phyloP scores from a whole-genome alignment of 2,329 filamentous ascomycete species.

The Diatrype stigma region DNA sequence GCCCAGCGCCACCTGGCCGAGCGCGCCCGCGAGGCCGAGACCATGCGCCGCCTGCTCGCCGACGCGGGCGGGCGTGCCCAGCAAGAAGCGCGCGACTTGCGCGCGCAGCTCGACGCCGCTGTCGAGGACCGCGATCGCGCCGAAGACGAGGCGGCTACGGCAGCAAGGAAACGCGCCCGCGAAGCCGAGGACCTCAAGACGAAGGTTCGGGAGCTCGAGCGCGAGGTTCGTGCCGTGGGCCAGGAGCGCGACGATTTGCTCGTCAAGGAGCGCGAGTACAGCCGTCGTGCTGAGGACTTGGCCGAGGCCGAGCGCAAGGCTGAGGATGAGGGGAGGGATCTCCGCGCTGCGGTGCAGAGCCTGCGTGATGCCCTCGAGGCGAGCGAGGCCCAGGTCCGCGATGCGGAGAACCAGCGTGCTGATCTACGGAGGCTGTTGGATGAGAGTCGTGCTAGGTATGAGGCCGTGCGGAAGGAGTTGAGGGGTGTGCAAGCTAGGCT shows the following conservation, averaged over 20 bases:
- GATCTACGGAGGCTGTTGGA: constrained; percentile 75
- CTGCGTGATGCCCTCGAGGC: constrained; percentile 79
- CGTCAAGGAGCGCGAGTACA: constrained; percentile 68
- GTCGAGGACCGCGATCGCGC: constrained; percentile 91
- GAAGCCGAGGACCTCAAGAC: constrained; percentile 83
- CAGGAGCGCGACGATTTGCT: constrained; percentile 78
- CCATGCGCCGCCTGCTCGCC: constrained; percentile 82
- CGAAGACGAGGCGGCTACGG: constrained; percentile 81
- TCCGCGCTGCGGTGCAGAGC: constrained; percentile 71
- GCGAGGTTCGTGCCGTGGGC: constrained; percentile 64
- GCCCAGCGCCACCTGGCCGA: constrained; percentile 82
- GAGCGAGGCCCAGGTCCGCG: constrained; percentile 76
- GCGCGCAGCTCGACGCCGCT: constrained; percentile 79
- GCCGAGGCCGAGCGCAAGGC: constrained; percentile 56
- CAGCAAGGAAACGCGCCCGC: constrained; percentile 69
- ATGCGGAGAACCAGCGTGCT: constrained; percentile 76
- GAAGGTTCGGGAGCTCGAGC: constrained; percentile 77
- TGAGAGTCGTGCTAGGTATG: constrained; percentile 70
- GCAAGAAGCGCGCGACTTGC: constrained; percentile 79
- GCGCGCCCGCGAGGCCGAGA: constrained; percentile 86
- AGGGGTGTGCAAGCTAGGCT: constrained; percentile 49
- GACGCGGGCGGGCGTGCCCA: constrained; percentile 85
- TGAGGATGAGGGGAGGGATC: constrained; percentile 68
- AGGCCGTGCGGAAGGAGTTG: constrained; percentile 70
- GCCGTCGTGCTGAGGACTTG: constrained; percentile 55